Base-by-base conservation (phyloP, 495 filamentous ascomycete species). In the Penicillium verhagenii region DNA sequence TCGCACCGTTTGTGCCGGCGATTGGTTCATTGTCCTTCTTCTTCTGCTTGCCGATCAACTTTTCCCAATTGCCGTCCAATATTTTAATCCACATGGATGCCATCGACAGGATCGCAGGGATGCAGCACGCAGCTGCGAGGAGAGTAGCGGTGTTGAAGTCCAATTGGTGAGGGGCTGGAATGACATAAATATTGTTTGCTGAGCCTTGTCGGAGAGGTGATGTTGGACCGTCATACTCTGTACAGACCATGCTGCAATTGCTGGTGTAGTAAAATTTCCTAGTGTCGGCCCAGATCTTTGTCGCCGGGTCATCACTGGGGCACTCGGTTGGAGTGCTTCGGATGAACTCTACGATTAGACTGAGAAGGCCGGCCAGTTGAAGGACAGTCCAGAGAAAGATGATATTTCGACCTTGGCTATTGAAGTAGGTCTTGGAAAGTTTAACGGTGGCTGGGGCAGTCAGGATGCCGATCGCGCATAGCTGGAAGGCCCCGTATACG, bases 341-440 rank as follows among this genome's bases (percentile, higher is more conserved):
- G 60, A 81, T 82, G 59, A 86, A 85, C 52, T 84, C 82, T 53
- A 85, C 77, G 0, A 76, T 76, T 54, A 86, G 68, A 50, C 80
- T 79, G 9, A 85, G 52, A 20, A 86, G 65, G 2, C 82, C 83
- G 25, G 77, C 75, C 13, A 86, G 75, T 37, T 85, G 56, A 9
- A 86, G 63, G 6, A 64, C 63, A 9, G 82, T 82, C 83, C 83
- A 86, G 6, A 83, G 19, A 54, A 85, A 86, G 44, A 86, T 82
- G 48, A 74, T 77, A 43, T 84, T 80, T n/a, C 82, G 74, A 25
- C 79, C 82, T 2, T 79, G 79, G 38, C 81, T 74, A 57, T 81
- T 73, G 68, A 84, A 84, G 59, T 85, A 85, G 0, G 82, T 85
- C 9, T 69, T 69, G 1, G 81, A 84, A 21, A 83, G 60, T 23